Evolutionary conservation across 257 asterid species (phyloP), one percentile per base, ranked within the genome.

Genomic region (Cordia subcordata): DNA sequence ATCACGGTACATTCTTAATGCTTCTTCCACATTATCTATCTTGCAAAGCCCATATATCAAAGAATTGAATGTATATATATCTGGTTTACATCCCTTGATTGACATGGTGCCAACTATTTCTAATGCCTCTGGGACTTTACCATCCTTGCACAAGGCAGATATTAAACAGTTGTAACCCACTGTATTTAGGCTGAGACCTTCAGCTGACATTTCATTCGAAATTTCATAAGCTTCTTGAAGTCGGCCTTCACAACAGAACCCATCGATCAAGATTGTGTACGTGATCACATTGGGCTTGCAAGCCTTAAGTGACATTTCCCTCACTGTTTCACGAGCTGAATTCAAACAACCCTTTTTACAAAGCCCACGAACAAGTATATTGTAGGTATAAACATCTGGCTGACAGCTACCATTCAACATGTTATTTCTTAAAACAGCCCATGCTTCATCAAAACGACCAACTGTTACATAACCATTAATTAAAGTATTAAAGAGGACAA

Each of bases 121-220:
- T 55, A 87, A 54, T 13, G 94, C 96, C 58, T 79, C 79, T 19
- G 75, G 71, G 57, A 83, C 81, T 66, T 61, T 79, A 57, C 91
- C 80, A 14, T 72, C 82, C 71, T 81, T 85, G 78, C 89, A 85
- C 53, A 90, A 57, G 70, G 95, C 89, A 38, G 94, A 85, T 59
- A 90, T 78, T 37, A 90, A 69, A 75, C 85, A 85, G 62, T 90
- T 90, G 65, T 80, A 90, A 16, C 95, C 98, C 16, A 85, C 89
- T 13, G 83, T 82, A 65, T 87, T 90, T 20, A 87, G 75, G 61
- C 58, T 42, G 58, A 83, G 76, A 57, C 84, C 88, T 56, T 80
- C 80, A 22, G 66, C 60, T 13, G 85, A 75, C 96, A 90, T 90
- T 72, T 83, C 87, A 21, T 61, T n/a, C 23, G 79, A 64, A 55